Evolutionary conservation across 768 basidiomycete species (phyloP).

Genomic region (Holtermannia corniformis): DNA sequence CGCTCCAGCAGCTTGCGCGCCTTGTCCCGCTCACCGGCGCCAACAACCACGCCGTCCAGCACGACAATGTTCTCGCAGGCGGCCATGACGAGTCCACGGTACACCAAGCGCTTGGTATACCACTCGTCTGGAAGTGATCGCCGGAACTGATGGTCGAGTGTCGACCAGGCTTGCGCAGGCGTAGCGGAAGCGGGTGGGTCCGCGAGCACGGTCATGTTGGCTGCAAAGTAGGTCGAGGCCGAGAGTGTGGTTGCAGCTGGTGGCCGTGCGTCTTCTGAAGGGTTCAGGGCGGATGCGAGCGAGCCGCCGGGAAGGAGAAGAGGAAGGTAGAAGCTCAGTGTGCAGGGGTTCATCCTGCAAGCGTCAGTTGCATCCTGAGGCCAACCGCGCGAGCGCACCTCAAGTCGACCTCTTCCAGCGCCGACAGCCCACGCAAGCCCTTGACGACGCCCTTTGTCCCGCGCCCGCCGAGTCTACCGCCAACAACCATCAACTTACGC

Average conservation of each 20-base stretch:
- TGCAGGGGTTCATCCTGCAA: conserved; percentile 84
- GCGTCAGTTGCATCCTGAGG: background rate
- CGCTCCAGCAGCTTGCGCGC: conserved; percentile 51
- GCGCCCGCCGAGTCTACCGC: conserved; percentile 55
- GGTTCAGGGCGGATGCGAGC: conserved; percentile 55
- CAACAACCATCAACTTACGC: conserved; percentile 77
- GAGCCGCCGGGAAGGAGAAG: conserved; percentile 58
- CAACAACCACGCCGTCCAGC: conserved; percentile 79
- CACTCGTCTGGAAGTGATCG: conserved; percentile 78
- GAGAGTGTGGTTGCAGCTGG: conserved; percentile 5
- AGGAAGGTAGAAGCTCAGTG: conserved; percentile 90
- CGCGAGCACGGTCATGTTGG: background rate
- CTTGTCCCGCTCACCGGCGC: conserved; percentile 75
- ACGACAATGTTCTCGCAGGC: conserved; percentile 56
- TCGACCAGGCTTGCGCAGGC: conserved; percentile 50
- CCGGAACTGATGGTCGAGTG: conserved; percentile 75
- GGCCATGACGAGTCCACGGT: conserved; percentile 79
- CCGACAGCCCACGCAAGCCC: conserved; percentile 59
- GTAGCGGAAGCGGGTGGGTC: background rate
- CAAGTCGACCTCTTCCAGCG: conserved; percentile 83
- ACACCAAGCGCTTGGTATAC: conserved; percentile 78
- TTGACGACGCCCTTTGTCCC: conserved; percentile 65
- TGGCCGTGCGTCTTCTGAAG: conserved; percentile 44
- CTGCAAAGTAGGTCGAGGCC: background rate
- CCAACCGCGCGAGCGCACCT: conserved; percentile 57